Evolutionary conservation across 345 rosid genomes (phyloP).

Genomic region (Dimocarpus longan): DNA sequence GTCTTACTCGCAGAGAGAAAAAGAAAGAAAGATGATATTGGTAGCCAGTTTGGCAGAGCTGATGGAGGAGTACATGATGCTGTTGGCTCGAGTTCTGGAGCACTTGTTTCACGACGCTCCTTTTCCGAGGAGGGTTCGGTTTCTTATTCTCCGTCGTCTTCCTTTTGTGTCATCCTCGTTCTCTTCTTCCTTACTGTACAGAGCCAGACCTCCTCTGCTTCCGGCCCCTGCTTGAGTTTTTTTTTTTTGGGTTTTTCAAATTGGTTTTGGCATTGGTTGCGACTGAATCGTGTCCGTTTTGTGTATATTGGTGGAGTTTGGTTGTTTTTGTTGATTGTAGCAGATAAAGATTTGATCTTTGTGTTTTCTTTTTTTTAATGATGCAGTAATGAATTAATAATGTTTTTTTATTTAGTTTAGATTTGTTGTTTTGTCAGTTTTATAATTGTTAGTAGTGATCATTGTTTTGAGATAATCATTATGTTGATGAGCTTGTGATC

Average conservation of each 20-base stretch:
- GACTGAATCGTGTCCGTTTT: too few relatives aligned
- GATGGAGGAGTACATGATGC: conserved; percentile 83
- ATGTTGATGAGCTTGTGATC: too few relatives aligned
- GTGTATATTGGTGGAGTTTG: not conserved
- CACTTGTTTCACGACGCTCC: conserved; percentile 74
- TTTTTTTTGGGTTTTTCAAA: not conserved
- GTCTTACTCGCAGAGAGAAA: not conserved
- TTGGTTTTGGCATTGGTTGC: not conserved
- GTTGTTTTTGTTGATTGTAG: not conserved
- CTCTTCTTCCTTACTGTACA: conserved; percentile 10
- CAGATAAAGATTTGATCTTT: not conserved
- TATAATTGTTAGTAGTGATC: too few relatives aligned
- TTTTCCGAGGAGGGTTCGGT: conserved; percentile 77
- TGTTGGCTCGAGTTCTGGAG: conserved; percentile 67
- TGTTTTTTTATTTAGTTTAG: too few relatives aligned
- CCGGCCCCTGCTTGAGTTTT: not conserved
- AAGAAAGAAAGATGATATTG: conserved; percentile 51
- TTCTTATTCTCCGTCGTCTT: conserved; percentile 69
- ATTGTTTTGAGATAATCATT: too few relatives aligned
- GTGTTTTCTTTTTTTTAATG: not conserved
- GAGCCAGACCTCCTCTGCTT: conserved; percentile 23
- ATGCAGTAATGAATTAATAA: not conserved
- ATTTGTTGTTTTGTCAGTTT: too few relatives aligned
- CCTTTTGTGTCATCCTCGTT: conserved; percentile 48
- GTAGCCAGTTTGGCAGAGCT: conserved; percentile 70